These are phyloP conservation scores for Microcyclospora pomicola DNA, from an alignment of 2,329 filamentous ascomycete genomes.

Conservation along the genomic window DNA sequence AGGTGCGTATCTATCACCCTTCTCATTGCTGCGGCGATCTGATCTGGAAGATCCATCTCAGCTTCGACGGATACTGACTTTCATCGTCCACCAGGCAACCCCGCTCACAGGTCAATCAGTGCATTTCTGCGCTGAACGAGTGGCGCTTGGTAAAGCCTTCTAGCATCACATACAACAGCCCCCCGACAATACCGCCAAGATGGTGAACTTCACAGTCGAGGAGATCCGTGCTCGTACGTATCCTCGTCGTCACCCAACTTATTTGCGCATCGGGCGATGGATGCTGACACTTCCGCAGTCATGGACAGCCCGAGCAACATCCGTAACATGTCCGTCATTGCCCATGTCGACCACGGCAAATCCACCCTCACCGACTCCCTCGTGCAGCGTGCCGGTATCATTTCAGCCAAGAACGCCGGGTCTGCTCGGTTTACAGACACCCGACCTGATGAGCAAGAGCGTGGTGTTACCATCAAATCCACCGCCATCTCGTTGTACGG, in stretches of 20 bases:
- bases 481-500: conserved; percentile 98
- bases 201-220: conserved; percentile 99
- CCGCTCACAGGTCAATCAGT: conserved; percentile 2
- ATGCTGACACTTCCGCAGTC: conserved; percentile 22
- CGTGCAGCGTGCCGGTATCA: conserved; percentile 98
- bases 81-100: background rate
- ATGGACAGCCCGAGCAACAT: conserved; percentile 69
- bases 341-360: conserved; percentile 99
- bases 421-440: conserved; percentile 95
- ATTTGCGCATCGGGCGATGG: background rate
- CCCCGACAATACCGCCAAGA: conserved; percentile 65
- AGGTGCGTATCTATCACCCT: conserved; percentile 1
- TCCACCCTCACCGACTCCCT: conserved; percentile 99
- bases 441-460: conserved; percentile 93
- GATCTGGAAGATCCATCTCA: background rate
- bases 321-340: conserved; percentile 99
- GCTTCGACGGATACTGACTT: background rate
- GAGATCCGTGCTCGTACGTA: conserved; percentile 41
- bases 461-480: conserved; percentile 99
- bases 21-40: background rate
- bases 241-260: background rate
- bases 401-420: conserved; percentile 94
- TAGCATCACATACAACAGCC: conserved; percentile 7
- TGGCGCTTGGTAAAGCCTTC: conserved; percentile 13
- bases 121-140: conserved; percentile 4